Evolutionary conservation across 768 basidiomycete genomes (phyloP).

Genomic region (Jaapia argillacea): DNA sequence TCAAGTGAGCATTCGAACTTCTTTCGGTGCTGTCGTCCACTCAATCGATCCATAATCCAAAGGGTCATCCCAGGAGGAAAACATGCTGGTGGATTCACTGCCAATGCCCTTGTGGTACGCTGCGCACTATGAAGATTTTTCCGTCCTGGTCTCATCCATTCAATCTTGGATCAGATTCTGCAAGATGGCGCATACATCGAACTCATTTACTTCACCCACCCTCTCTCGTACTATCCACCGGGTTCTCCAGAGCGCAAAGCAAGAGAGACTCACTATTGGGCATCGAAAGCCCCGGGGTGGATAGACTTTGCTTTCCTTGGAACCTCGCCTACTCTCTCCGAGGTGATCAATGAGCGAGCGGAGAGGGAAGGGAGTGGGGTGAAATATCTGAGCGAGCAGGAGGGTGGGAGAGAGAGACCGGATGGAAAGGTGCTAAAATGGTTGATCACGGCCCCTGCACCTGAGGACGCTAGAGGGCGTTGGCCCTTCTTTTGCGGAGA

Average conservation of each 20-base stretch:
- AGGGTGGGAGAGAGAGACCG: slow-evolving; percentile 43
- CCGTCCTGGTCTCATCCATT: slow-evolving; percentile 1
- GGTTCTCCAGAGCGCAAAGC: slow-evolving; percentile 31
- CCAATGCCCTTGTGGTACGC: slow-evolving; percentile 54
- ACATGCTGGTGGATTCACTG: slow-evolving; percentile 53
- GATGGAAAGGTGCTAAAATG: slow-evolving; percentile 51
- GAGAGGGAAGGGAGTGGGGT: slow-evolving; percentile 25
- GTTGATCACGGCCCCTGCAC: slow-evolving; percentile 37
- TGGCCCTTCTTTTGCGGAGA: slow-evolving; percentile 73
- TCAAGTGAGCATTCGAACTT: slow-evolving; percentile 35
- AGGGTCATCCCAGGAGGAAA: slow-evolving; percentile 62
- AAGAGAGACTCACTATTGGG: slow-evolving; percentile 46
- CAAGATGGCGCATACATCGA: slow-evolving; percentile 57
- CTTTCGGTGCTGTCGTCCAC: not conserved
- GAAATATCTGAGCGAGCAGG: slow-evolving; percentile 32
- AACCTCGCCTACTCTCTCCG: slow-evolving; percentile 34
- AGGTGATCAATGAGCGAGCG: slow-evolving; percentile 44
- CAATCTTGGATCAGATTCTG: slow-evolving; percentile 28
- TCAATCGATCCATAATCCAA: not conserved
- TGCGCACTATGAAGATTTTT: not conserved
- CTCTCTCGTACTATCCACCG: slow-evolving; percentile 41
- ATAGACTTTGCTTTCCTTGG: slow-evolving; percentile 60
- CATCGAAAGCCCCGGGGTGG: slow-evolving; percentile 46
- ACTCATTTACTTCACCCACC: slow-evolving; percentile 55
- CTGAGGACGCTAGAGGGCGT: slow-evolving; percentile 15